Base-by-base conservation (phyloP, 2,329 filamentous ascomycete genomes). In the Neofusicoccum sp. region DNA sequence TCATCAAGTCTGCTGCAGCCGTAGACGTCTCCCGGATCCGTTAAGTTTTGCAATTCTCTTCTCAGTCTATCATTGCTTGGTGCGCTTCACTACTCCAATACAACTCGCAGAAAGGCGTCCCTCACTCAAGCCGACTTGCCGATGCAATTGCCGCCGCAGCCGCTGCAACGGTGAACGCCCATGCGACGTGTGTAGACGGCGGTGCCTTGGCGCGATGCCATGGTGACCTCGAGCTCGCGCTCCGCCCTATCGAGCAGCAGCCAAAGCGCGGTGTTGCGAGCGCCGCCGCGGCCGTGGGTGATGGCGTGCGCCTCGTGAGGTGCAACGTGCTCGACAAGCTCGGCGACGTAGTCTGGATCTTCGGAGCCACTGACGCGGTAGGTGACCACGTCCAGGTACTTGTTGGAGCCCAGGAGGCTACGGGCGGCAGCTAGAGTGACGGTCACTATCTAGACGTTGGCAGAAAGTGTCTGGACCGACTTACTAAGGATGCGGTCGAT, bases 161-260 rank as follows among this genome's bases (percentile, higher is more conserved):
- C 30, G 4, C 6, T 49, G 47, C 47, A 49, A 24, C 31, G 47
- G 31, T 49, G 47, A 24, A 9, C 31, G 5, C 48, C 51, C 11
- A 56, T 30, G 28, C 51, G 51, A 38, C 51, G 28, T 8, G 51
- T 56, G 51, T 56, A 11, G n/a, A 56, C 30, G 6, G 12, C 6
- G 2, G 24, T n/a, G 14, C 24, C 49, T 12, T n/a, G 7, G n/a
- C 33, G 4, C 20, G 20, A 20, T 20, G 40, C 20, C 51, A 56
- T 56, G 36, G 54, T 58, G 33, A 30, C 6, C 24, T 58, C 31
- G 31, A 58, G 54, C 16, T 58, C 41, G 41, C 54, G 54, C 41
- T 58, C 54, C 8, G 54, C 33, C 6, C 16, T 45, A 28, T 58
- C 54, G 9, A 58, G 54, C 6, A 58, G 54, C 31, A 58, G 16